Evolutionary conservation across 2,329 filamentous ascomycete species (phyloP), one percentile per base, ranked within the genome.

Genomic region (Microsporum canis): DNA sequence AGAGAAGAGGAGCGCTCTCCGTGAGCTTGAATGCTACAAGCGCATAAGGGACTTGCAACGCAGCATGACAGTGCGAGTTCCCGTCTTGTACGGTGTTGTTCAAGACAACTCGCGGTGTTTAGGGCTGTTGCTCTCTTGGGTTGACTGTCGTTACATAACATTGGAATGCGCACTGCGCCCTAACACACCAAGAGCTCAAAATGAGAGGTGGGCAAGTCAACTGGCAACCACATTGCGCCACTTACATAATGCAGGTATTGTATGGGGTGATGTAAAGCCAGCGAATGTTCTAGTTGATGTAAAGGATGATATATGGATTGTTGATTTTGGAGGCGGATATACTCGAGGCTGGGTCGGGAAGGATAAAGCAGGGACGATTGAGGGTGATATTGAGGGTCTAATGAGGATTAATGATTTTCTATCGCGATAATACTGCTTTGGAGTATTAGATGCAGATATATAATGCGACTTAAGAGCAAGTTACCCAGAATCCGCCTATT

Each of bases 251-350:
- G 14, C 5, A 6, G 45, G 45, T 2, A 59, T 61, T 55, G 27
- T 61, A n/a, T 61, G 56, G 60, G 60, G 60, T 4, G 60, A 61
- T 58, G 60, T 29, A 8, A 61, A 58, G 41, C 8, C 56, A 0
- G 56, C 27, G 1, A 61, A 61, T 41, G 56, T 61, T 5, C 56
- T 61, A 3, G 27, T 57, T 45, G 49, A 61, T 41, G 1, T 8
- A 7, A 47, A 57, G 8, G 27, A 61, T 14, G 39, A 61, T 57
- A 8, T 23, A 49, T 61, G 27, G 6, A 12, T 57, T 1, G 51
- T 61, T 53, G 60, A 61, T 41, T 61, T 61, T 55, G 60, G 61
- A 5, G 61, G 61, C 5, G 17, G 29, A 10, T 62, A 60, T 55
- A 62, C 61, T 2, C 33, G 10, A 14, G 58, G 61, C 38, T 60